Percentiles rank a stretch among this genome's conserved stretches.
Evolutionary conservation across 2,329 filamentous ascomycete species (phyloP).

Genomic region (Claviceps fusiformis): DNA sequence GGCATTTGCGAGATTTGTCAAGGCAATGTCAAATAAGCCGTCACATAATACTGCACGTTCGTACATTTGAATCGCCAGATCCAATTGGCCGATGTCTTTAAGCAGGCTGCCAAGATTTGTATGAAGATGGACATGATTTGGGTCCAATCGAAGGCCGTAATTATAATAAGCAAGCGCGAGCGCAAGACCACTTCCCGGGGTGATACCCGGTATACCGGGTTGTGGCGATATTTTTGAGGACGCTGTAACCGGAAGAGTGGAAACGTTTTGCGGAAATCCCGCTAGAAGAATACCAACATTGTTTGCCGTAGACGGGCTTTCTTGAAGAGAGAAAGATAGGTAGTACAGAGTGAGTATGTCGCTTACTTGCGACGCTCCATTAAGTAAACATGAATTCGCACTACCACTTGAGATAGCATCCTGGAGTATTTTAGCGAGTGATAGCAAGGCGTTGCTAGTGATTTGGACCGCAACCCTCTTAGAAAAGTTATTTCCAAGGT

Average conservation of each 20-base stretch:
- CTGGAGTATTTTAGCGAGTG: conserved; percentile 93
- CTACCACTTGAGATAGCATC: conserved; percentile 76
- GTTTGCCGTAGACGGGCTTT: conserved; percentile 93
- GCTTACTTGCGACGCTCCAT: conserved; percentile 61
- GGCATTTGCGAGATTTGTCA: conserved; percentile 93
- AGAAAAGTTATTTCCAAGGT: conserved; percentile 56
- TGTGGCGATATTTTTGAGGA: conserved; percentile 10
- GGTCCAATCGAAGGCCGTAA: conserved; percentile 77
- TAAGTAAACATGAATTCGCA: conserved; percentile 37
- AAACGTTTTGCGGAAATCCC: conserved; percentile 60
- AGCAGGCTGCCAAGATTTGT: conserved; percentile 91
- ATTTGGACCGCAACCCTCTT: conserved; percentile 76
- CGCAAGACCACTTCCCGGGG: conserved; percentile 73
- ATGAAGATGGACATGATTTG: conserved; percentile 86
- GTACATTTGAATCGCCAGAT: conserved; percentile 91
- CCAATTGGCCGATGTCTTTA: conserved; percentile 90
- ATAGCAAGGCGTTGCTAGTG: conserved; percentile 89
- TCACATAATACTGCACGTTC: conserved; percentile 88
- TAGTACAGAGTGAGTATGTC: conserved; percentile 95
- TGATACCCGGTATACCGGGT: conserved; percentile 58
- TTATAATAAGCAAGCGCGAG: conserved; percentile 90
- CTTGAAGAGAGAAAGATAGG: conserved; percentile 81
- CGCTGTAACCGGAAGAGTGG: conserved; percentile 20
- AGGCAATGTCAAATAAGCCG: conserved; percentile 86
- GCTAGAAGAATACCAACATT: conserved; percentile 97